A percentile compares a stretch with the other conserved stretches of the same genome.
phyloP scores from a whole-genome alignment of 2,329 filamentous ascomycete species.

The Sporothrix globosa region DNA sequence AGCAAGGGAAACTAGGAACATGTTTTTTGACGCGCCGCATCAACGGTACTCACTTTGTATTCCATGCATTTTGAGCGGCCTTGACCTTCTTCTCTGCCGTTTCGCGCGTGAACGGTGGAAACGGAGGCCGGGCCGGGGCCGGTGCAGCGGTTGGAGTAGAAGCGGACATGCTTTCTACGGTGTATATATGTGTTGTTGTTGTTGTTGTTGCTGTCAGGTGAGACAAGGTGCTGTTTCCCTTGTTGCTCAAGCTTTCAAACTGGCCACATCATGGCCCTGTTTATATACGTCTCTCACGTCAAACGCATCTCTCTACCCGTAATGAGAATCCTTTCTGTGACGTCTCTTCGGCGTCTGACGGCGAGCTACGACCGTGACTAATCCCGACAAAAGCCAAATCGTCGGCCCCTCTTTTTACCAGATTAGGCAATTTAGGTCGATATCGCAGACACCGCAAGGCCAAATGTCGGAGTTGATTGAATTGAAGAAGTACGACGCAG shows the following conservation, averaged over 20 bases:
- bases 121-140: constrained; percentile 47
- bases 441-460: neutral
- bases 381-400: neutral
- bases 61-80: constrained; percentile 81
- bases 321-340: neutral
- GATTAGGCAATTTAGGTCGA: constrained; percentile 15
- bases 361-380: neutral
- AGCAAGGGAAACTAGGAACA: too few species aligned
- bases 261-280: neutral
- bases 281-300: neutral
- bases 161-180: constrained; percentile 6
- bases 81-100: constrained; percentile 78
- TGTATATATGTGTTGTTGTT: neutral
- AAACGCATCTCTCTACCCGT: neutral
- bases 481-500: neutral
- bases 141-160: neutral
- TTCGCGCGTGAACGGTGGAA: constrained; percentile 74
- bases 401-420: constrained; percentile 13
- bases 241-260: neutral
- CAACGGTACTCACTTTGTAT: constrained; percentile 61
- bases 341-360: neutral
- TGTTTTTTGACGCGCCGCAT: too few species aligned
- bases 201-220: too few species aligned
- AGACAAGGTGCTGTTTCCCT: neutral
- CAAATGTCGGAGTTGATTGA: neutral